phyloP scores from a whole-genome alignment of 495 filamentous ascomycete genomes.

The Massariosphaeria phaeospora region DNA sequence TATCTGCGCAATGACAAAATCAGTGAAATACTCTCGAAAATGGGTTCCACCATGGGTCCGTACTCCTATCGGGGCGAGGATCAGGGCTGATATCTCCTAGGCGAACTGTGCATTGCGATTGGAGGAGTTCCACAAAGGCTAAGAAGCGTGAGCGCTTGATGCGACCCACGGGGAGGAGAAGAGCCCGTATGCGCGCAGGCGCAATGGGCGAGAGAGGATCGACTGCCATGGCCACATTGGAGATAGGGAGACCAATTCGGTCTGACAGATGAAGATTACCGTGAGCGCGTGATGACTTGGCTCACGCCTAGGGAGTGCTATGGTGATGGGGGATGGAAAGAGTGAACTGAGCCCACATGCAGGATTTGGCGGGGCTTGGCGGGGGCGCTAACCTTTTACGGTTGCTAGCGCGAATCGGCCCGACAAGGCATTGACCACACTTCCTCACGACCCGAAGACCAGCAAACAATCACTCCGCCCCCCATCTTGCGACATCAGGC shows the following conservation, averaged over 20 bases:
- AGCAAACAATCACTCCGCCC: no score
- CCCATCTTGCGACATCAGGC: no score
- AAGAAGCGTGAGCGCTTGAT: conserved; percentile 79
- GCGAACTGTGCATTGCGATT: conserved; percentile 74
- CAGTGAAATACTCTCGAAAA: conserved; percentile 35
- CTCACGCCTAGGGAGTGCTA: background rate
- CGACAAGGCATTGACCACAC: no score
- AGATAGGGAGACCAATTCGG: background rate
- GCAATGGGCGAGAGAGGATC: conserved; percentile 83
- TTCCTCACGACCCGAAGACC: no score
- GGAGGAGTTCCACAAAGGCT: conserved; percentile 70
- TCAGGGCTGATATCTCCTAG: conserved; percentile 90
- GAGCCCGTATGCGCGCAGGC: conserved; percentile 77
- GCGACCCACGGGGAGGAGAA: conserved; percentile 78
- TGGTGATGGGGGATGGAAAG: background rate
- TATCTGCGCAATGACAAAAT: conserved; percentile 53
- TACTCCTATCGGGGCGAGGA: conserved; percentile 82
- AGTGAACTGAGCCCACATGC: no score
- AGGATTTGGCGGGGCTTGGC: background rate
- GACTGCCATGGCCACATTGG: conserved; percentile 58
- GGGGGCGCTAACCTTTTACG: background rate
- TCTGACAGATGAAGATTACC: background rate
- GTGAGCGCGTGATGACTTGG: background rate
- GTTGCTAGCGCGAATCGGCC: background rate
- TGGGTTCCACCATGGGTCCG: conserved; percentile 30